Evolutionary conservation across 2,329 filamentous ascomycete genomes (phyloP).

Genomic region (Claviceps monticola): DNA sequence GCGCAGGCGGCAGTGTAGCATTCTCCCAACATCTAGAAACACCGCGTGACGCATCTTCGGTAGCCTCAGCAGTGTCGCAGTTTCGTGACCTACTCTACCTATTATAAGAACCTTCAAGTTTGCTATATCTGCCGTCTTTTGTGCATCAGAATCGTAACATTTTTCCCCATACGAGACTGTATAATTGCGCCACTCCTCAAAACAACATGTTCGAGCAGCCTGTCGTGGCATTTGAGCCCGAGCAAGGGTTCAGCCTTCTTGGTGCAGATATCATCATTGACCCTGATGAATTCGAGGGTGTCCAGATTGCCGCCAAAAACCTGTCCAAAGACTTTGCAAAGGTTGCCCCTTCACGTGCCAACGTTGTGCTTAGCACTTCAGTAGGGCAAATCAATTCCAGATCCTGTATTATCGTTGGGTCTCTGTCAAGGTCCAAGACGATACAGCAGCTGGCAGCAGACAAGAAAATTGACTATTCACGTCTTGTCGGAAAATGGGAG

Average conservation of each 20-base stretch:
- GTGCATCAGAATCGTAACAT: background rate
- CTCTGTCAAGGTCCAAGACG: constrained; percentile 10
- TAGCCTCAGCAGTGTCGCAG: background rate
- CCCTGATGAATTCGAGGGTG: constrained; percentile 16
- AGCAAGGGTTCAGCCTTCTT: constrained; percentile 14
- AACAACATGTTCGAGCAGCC: constrained; percentile 13
- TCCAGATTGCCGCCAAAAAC: constrained; percentile 20
- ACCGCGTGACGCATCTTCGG: constrained; percentile 1
- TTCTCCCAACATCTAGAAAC: background rate
- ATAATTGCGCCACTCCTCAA: background rate
- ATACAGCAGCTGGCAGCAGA: constrained; percentile 8
- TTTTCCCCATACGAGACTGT: background rate
- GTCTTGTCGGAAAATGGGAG: constrained; percentile 36
- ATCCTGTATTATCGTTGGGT: constrained; percentile 13
- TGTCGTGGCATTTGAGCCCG: constrained; percentile 13
- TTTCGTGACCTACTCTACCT: too few relatives aligned
- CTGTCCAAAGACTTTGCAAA: constrained; percentile 16
- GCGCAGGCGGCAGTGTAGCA: constrained; percentile 1
- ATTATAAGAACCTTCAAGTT: background rate
- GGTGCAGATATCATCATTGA: constrained; percentile 18
- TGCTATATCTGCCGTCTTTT: background rate
- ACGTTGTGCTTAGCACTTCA: constrained; percentile 4
- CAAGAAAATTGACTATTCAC: constrained; percentile 11
- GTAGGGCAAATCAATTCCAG: background rate
- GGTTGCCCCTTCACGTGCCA: constrained; percentile 10